A percentile compares a stretch with the other conserved stretches of the same genome.
phyloP scores from a whole-genome alignment of 176 grass and related monocot genomes.

The Puya raimondii region DNA sequence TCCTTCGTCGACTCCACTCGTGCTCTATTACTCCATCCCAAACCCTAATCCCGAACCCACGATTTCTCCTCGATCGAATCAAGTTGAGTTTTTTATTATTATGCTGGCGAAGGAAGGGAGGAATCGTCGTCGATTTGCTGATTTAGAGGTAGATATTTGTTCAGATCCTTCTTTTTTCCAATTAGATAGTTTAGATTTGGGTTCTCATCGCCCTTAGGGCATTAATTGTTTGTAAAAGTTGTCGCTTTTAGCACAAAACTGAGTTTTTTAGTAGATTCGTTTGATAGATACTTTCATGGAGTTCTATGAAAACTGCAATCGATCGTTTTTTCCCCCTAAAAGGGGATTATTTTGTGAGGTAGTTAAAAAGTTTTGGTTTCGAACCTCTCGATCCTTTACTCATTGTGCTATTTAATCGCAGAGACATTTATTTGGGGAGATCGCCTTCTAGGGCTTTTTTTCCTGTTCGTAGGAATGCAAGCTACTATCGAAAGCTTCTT shows the following conservation, averaged over 20 bases:
- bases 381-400: not conserved
- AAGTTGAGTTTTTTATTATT: not conserved
- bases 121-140: not conserved
- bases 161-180: not conserved
- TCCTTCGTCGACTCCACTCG: not conserved
- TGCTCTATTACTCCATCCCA: not conserved
- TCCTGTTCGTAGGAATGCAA: not conserved
- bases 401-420: not conserved
- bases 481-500: not conserved
- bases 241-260: not conserved
- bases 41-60: slow-evolving; percentile 4
- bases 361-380: not conserved
- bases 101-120: not conserved
- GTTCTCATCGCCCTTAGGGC: not conserved
- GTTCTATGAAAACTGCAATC: too few species aligned
- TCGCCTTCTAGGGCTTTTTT: not conserved
- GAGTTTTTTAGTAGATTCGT: too few species aligned
- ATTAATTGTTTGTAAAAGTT: not conserved
- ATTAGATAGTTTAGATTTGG: not conserved
- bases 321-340: too few species aligned
- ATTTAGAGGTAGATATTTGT: slow-evolving; percentile 2
- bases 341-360: not conserved
- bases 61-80: not conserved
- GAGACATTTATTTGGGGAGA: not conserved
- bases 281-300: too few species aligned